A percentile compares a stretch with the other conserved stretches of the same genome.
These are phyloP conservation scores for Ceriops tagal DNA, from an alignment of 345 rosid genomes.

Conservation along the genomic window DNA sequence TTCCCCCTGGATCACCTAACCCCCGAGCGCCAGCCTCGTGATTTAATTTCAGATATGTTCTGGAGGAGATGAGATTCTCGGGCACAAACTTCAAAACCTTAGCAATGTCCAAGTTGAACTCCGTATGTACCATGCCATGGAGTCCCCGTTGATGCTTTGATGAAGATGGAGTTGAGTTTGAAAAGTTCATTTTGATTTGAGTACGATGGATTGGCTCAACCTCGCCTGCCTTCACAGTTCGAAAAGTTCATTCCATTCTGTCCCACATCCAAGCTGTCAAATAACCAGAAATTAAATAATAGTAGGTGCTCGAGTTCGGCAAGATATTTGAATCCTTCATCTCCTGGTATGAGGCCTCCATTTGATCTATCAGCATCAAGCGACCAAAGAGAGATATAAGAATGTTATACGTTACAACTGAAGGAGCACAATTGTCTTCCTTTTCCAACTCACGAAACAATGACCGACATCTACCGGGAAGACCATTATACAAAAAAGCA, in stretches of 20 bases:
- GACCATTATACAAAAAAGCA: slow-evolving; percentile 66
- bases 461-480: slow-evolving; percentile 46
- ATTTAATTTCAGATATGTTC: too few relatives aligned
- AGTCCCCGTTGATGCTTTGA: too few relatives aligned
- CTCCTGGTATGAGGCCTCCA: slow-evolving; percentile 60
- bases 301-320: slow-evolving; percentile 55
- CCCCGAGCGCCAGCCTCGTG: too few relatives aligned
- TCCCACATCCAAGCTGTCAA: slow-evolving; percentile 85
- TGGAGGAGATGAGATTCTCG: too few relatives aligned
- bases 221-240: slow-evolving; percentile 41
- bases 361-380: slow-evolving; percentile 57
- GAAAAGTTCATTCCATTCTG: slow-evolving; percentile 59
- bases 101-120: too few relatives aligned
- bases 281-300: slow-evolving; percentile 65
- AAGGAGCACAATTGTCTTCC: slow-evolving; percentile 49
- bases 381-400: slow-evolving; percentile 76
- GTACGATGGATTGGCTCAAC: too few relatives aligned
- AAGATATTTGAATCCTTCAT: slow-evolving; percentile 32
- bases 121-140: too few relatives aligned
- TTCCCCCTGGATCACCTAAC: too few relatives aligned
- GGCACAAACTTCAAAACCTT: too few relatives aligned
- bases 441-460: slow-evolving; percentile 49
- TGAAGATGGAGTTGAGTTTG: too few relatives aligned
- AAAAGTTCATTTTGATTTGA: too few relatives aligned
- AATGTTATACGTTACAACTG: slow-evolving; percentile 66